phyloP scores from a whole-genome alignment of 208 protist species.

The Leishmania arabica region DNA sequence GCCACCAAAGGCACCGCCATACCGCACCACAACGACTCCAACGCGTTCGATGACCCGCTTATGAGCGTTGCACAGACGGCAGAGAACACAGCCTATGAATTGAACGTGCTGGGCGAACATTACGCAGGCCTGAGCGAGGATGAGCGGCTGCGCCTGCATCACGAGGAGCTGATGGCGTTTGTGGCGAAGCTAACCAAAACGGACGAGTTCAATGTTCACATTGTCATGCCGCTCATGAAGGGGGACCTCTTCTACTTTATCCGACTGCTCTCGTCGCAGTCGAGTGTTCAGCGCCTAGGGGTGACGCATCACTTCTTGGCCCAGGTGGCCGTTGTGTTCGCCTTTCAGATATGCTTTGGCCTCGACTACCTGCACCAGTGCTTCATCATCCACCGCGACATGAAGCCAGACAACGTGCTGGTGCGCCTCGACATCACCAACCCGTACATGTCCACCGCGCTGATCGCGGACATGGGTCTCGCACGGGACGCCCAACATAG shows the following conservation, averaged over 20 bases:
- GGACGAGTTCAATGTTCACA: conserved; percentile 83
- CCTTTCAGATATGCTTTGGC: conserved; percentile 89
- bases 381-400: conserved; percentile 94
- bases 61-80: conserved; percentile 38
- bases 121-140: conserved; percentile 37
- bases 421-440: conserved; percentile 69
- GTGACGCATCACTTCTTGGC: conserved; percentile 51
- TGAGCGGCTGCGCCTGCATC: conserved; percentile 43
- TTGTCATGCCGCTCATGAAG: conserved; percentile 90
- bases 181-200: conserved; percentile 28
- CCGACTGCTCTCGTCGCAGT: conserved; percentile 34
- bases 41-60: conserved; percentile 32
- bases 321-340: conserved; percentile 72
- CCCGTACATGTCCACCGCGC: conserved; percentile 64
- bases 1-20: conserved; percentile 74
- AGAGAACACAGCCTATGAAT: conserved; percentile 23
- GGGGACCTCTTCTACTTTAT: conserved; percentile 85
- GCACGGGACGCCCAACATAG: conserved; percentile 75
- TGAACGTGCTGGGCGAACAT: conserved; percentile 46
- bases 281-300: conserved; percentile 23
- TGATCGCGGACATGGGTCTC: conserved; percentile 91
- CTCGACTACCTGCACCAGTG: conserved; percentile 91
- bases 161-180: conserved; percentile 35
- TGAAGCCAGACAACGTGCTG: conserved; percentile 98
- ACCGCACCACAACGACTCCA: conserved; percentile 22